Evolutionary conservation across 495 filamentous ascomycete genomes (phyloP).

Genomic region (Penicillium lividum): DNA sequence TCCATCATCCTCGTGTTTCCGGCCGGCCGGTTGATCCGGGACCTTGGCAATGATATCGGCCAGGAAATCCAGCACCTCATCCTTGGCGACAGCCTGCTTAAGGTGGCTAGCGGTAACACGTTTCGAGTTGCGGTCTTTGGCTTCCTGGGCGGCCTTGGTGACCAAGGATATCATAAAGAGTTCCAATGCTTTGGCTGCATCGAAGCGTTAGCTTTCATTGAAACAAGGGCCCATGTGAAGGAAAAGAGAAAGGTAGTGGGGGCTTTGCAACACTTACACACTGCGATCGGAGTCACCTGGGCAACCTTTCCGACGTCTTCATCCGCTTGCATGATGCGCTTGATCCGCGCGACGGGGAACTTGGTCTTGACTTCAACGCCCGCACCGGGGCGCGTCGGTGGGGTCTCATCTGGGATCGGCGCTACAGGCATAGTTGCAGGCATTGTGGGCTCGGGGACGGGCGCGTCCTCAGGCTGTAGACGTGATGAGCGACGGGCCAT

Average conservation of each 20-base stretch:
- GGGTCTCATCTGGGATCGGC: constrained; percentile 33
- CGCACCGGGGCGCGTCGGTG: constrained; percentile 25
- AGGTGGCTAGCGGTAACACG: constrained; percentile 87
- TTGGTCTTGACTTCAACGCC: constrained; percentile 85
- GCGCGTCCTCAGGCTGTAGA: constrained; percentile 37
- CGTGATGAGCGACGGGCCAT: constrained; percentile 52
- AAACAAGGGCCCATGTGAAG: background rate
- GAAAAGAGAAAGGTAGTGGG: background rate
- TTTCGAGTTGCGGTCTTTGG: constrained; percentile 78
- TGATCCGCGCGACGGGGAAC: constrained; percentile 96
- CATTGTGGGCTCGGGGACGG: constrained; percentile 30
- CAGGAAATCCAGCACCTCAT: constrained; percentile 91
- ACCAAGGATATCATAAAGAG: constrained; percentile 96
- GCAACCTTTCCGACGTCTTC: constrained; percentile 99
- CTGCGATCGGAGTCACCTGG: constrained; percentile 91
- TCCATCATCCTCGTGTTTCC: constrained; percentile 55
- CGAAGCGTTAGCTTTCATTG: background rate
- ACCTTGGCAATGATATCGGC: constrained; percentile 88
- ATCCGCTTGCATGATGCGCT: constrained; percentile 99
- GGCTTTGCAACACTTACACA: constrained; percentile 59
- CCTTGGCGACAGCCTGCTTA: constrained; percentile 81
- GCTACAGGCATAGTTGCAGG: constrained; percentile 27
- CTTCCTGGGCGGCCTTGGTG: constrained; percentile 79
- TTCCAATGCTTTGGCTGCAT: constrained; percentile 80
- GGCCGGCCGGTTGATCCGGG: constrained; percentile 64